A percentile compares a stretch with the other conserved stretches of the same genome.
These are phyloP conservation scores for Arabis hirsuta DNA, from an alignment of 345 rosid species.

Conservation along the genomic window DNA sequence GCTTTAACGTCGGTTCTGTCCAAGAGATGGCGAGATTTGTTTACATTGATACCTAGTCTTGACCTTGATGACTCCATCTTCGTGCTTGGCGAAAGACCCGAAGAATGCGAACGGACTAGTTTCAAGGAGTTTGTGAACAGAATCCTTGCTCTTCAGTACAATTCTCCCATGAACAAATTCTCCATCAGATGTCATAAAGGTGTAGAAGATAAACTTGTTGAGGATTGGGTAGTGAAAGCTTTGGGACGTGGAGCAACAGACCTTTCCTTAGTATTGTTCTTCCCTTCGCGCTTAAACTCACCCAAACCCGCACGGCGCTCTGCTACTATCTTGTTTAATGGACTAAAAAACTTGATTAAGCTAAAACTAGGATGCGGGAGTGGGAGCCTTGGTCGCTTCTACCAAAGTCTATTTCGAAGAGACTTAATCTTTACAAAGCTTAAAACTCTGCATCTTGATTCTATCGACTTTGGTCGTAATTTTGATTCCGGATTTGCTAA, in stretches of 20 bases:
- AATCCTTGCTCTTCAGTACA: background rate
- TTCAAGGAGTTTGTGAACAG: slow-evolving; percentile 11
- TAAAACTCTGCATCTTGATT: slow-evolving; percentile 21
- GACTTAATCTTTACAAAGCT: slow-evolving; percentile 21
- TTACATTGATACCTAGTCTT: background rate
- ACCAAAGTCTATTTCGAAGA: background rate
- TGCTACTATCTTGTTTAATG: background rate
- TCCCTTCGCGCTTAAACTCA: background rate
- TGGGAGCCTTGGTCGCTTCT: background rate
- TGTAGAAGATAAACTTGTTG: background rate
- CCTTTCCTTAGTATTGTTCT: slow-evolving; percentile 1
- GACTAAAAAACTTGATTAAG: background rate
- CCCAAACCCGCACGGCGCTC: background rate
- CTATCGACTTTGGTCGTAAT: background rate
- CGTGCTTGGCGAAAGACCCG: background rate
- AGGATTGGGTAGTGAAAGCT: background rate
- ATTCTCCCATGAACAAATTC: slow-evolving; percentile 22
- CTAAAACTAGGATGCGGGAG: slow-evolving; percentile 2
- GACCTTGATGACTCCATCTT: slow-evolving; percentile 21
- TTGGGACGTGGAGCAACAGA: slow-evolving; percentile 26
- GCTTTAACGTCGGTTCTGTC: slow-evolving; percentile 32
- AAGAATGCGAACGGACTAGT: slow-evolving; percentile 10
- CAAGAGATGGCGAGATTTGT: slow-evolving; percentile 19
- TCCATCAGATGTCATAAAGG: slow-evolving; percentile 2
- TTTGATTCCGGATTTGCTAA: background rate